Base-by-base conservation (phyloP, 2,329 filamentous ascomycete genomes). In the Sporothrix curviconia region DNA sequence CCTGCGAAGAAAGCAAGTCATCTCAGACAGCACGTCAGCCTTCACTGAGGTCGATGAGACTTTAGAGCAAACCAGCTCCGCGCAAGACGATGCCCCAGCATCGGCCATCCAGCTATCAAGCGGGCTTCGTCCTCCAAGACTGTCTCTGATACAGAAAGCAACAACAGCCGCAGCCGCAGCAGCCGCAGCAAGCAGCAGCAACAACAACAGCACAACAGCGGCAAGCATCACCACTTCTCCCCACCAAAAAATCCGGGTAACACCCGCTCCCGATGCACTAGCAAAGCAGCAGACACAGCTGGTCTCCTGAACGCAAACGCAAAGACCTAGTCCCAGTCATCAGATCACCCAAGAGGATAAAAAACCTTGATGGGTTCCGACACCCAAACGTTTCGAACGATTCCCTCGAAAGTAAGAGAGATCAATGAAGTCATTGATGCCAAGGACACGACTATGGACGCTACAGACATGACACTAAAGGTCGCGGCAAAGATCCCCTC, bases 71-170 rank as follows among this genome's bases (percentile, higher is more conserved):
- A n/a, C 81, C 81, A 3, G 81, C 81, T 1, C 81, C 80, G 2
- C 71, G 74, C 67, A 74, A 78, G 71, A 62, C 65, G 49, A 77
- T 67, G 71, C 80, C 80, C 0, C n/a, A n/a, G 77, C 77, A 4
- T 84, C 81, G 19, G 81, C 81, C 30, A 84, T 84, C 58, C 76
- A 82, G 56, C 81, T 2, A 79, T 83, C 53, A 69, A 74, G 54
- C 68, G 74, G 51, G 75, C 78, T 15, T 73, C 76, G 12, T 73
- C 76, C 3, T 68, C 76, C 6, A 78, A 77, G 63, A 66, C 69
- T 12, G 57, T 70, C 0, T 74, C 77, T 19, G 59, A 68, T n/a
- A n/a, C n/a, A n/a, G n/a, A 7, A 77, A 72, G 61, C 79, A 76
- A 61, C 34, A 8, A 17, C 54, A 36, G 44, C 34, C 34, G 11